A percentile compares a stretch with the other conserved stretches of the same genome.
These are phyloP conservation scores for Diaporthe ampelina DNA, from an alignment of 2,329 filamentous ascomycete genomes.

Conservation along the genomic window DNA sequence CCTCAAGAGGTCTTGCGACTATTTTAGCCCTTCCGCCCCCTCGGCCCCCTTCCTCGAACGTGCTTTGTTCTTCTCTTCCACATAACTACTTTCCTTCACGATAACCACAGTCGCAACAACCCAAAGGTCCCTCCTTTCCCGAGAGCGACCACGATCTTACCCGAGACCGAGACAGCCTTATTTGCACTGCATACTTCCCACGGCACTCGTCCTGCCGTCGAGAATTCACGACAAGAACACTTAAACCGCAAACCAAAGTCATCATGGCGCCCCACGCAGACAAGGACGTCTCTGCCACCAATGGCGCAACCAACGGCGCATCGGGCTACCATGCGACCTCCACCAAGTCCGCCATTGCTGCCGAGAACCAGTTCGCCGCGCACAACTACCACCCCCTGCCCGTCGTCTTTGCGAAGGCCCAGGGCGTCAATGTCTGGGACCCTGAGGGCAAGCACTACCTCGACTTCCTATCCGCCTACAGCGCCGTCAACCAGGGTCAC, in stretches of 20 bases:
- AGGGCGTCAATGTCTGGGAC: constrained; percentile 94
- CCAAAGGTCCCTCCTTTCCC: not conserved
- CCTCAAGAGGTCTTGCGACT: constrained; percentile 20
- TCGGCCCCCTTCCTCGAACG: not conserved
- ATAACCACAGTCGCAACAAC: constrained; percentile 2
- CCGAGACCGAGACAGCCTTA: constrained; percentile 1
- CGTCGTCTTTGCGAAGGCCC: constrained; percentile 89
- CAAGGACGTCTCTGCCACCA: constrained; percentile 55
- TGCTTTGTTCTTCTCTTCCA: constrained; percentile 7
- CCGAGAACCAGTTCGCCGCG: constrained; percentile 88
- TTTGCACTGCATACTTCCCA: not conserved
- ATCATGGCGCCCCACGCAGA: constrained; percentile 72
- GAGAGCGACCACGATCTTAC: constrained; percentile 8
- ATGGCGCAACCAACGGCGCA: constrained; percentile 50
- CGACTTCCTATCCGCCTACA: constrained; percentile 98
- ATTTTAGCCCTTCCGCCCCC: constrained; percentile 36
- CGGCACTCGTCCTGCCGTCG: not conserved
- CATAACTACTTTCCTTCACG: not conserved
- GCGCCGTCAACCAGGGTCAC: constrained; percentile 97
- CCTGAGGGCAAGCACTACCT: constrained; percentile 96
- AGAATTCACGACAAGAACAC: constrained; percentile 37
- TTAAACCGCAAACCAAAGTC: constrained; percentile 39
- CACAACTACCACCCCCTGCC: constrained; percentile 99
- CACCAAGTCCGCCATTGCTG: constrained; percentile 81
- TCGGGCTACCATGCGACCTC: constrained; percentile 80